Percentiles rank a stretch among this genome's conserved stretches.
Conservation (phyloP, 2,329 filamentous ascomycete species). For the Tolypocladium inflatum region DNA sequence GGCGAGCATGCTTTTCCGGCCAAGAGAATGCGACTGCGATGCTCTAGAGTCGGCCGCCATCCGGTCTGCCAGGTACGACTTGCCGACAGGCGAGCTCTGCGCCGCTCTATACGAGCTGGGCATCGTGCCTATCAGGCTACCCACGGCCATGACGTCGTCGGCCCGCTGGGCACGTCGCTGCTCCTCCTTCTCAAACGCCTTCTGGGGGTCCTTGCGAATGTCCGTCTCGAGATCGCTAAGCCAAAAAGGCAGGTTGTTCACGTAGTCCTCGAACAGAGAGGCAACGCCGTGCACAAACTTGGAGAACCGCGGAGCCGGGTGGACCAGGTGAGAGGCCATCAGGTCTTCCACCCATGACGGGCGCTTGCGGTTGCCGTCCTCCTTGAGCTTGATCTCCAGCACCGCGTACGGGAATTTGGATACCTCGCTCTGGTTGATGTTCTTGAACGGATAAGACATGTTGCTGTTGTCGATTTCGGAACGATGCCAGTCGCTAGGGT, state of each 20-base stretch:
- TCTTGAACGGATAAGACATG: slow-evolving; percentile 80
- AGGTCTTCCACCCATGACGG: slow-evolving; percentile 85
- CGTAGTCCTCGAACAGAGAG: slow-evolving; percentile 86
- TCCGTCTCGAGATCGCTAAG: slow-evolving; percentile 84
- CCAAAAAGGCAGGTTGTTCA: slow-evolving; percentile 97
- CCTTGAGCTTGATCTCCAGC: slow-evolving; percentile 83
- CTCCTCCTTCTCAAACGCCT: slow-evolving; percentile 86
- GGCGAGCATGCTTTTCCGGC: slow-evolving; percentile 14
- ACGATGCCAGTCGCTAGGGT: slow-evolving; percentile 84
- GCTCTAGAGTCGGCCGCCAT: slow-evolving; percentile 36
- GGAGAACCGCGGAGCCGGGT: slow-evolving; percentile 82
- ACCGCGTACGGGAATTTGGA: slow-evolving; percentile 84
- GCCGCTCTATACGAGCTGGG: slow-evolving; percentile 45
- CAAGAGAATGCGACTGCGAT: slow-evolving; percentile 17
- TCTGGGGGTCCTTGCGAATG: slow-evolving; percentile 85
- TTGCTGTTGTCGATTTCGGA: slow-evolving; percentile 74
- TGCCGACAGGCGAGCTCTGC: slow-evolving; percentile 57
- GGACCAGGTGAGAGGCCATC: slow-evolving; percentile 86
- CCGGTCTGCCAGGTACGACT: slow-evolving; percentile 52
- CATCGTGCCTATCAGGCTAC: slow-evolving; percentile 66
- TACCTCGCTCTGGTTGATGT: slow-evolving; percentile 84
- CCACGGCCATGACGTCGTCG: slow-evolving; percentile 82
- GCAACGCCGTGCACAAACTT: slow-evolving; percentile 95
- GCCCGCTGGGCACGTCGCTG: slow-evolving; percentile 70
- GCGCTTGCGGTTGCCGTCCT: slow-evolving; percentile 54